A percentile compares a stretch with the other conserved stretches of the same genome.
Conservation (phyloP, 805 yeast genomes). For the Lipomyces kockii region DNA sequence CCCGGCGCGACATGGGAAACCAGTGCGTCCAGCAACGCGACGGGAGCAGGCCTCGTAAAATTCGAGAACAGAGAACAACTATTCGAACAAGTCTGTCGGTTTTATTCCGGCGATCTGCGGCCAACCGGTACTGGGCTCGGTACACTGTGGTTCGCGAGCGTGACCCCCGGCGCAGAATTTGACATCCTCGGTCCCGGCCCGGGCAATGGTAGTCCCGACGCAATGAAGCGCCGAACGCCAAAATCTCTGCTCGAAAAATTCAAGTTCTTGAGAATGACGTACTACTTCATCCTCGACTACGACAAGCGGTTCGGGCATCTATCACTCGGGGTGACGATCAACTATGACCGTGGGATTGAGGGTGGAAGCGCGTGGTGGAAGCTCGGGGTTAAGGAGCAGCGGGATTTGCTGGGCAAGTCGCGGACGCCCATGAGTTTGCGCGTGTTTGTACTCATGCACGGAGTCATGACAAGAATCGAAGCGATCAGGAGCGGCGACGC, state of each 20-base stretch:
- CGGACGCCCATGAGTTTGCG: constrained; percentile 33
- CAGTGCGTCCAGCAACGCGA: constrained; percentile 7
- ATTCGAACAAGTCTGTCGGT: constrained; percentile 30
- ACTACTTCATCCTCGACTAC: constrained; percentile 30
- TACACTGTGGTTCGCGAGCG: constrained; percentile 14
- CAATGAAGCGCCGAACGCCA: constrained; percentile 30
- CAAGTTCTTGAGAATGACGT: constrained; percentile 35
- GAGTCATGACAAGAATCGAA: constrained; percentile 25
- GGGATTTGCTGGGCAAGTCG: constrained; percentile 34
- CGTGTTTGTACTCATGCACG: constrained; percentile 32
- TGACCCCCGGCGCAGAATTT: background rate
- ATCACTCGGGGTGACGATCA: constrained; percentile 10
- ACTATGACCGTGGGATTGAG: constrained; percentile 16
- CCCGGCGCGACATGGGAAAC: constrained; percentile 24
- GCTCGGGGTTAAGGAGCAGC: constrained; percentile 24
- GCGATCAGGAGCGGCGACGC: constrained; percentile 15
- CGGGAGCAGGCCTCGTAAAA: constrained; percentile 21
- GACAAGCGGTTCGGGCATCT: constrained; percentile 27
- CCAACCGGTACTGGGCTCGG: background rate
- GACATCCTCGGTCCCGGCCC: background rate
- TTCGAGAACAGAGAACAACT: constrained; percentile 32
- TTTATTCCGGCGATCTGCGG: constrained; percentile 26
- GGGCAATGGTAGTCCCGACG: constrained; percentile 1
- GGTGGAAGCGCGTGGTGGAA: constrained; percentile 29
- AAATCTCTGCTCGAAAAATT: constrained; percentile 32